phyloP scores from a whole-genome alignment of 768 basidiomycete genomes.

The Infundibulicybe gibba region DNA sequence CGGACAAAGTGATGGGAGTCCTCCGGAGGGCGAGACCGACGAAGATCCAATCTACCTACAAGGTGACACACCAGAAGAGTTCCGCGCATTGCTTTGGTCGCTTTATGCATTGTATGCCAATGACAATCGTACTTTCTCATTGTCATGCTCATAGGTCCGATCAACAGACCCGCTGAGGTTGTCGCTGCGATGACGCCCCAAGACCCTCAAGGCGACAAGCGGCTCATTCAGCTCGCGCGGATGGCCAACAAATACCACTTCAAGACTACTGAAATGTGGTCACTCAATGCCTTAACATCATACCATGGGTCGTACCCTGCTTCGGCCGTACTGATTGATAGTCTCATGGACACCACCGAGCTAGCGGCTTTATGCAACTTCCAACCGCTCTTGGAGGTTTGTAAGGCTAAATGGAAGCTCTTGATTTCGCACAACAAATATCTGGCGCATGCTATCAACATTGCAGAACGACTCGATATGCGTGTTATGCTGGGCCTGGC shows the following conservation, averaged over 20 bases:
- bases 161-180: constrained; percentile 39
- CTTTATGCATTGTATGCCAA: constrained; percentile 48
- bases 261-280: constrained; percentile 46
- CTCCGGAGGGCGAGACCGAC: constrained; percentile 45
- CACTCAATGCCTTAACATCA: constrained; percentile 34
- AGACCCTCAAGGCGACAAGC: constrained; percentile 33
- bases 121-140: background rate
- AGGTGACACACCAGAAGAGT: constrained; percentile 47
- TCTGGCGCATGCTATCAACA: constrained; percentile 38
- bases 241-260: constrained; percentile 60
- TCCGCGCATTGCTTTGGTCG: constrained; percentile 47
- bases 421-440: constrained; percentile 42
- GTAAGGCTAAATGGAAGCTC: constrained; percentile 42
- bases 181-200: constrained; percentile 28
- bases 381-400: constrained; percentile 36
- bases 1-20: constrained; percentile 11
- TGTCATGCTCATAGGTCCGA: background rate
- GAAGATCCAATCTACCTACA: constrained; percentile 45
- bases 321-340: constrained; percentile 22
- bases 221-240: constrained; percentile 42
- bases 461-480: constrained; percentile 46
- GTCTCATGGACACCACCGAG: constrained; percentile 46
- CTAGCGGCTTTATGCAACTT: constrained; percentile 49
- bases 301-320: constrained; percentile 27
- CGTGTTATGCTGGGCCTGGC: constrained; percentile 43